phyloP scores from a whole-genome alignment of 2,329 filamentous ascomycete species.

The Corynespora cassiicola region DNA sequence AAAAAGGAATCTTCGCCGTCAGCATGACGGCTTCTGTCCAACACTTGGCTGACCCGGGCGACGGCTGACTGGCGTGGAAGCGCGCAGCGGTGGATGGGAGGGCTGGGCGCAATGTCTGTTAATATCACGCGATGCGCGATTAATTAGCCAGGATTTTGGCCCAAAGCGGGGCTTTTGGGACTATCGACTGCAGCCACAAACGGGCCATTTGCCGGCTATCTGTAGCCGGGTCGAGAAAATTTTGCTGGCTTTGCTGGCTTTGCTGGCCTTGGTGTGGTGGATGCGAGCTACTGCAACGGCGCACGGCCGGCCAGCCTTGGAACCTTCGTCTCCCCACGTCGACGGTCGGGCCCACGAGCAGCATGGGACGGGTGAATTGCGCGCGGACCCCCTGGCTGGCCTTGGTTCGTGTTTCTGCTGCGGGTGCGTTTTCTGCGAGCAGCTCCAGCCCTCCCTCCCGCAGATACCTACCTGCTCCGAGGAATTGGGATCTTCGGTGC shows the following conservation, averaged over 20 bases:
- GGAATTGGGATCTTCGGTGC: conserved; percentile 15
- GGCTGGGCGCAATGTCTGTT: conserved; percentile 19
- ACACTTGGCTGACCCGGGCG: conserved; percentile 8
- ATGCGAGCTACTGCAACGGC: too few species aligned
- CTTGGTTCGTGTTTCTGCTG: too few species aligned
- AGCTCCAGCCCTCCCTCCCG: conserved; percentile 16
- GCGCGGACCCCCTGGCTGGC: conserved; percentile 19
- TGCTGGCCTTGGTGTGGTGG: too few species aligned
- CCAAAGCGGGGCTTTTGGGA: conserved; percentile 37
- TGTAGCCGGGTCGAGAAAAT: conserved; percentile 23
- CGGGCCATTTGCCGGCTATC: conserved; percentile 37
- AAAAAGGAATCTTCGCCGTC: conserved; percentile 5
- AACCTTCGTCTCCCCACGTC: neutral
- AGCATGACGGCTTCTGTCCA: conserved; percentile 5
- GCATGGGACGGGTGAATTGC: conserved; percentile 25
- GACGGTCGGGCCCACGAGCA: conserved; percentile 7
- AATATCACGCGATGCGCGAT: conserved; percentile 20
- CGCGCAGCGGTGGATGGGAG: conserved; percentile 5
- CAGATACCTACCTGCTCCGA: too few species aligned
- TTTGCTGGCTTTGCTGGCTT: conserved; percentile 30
- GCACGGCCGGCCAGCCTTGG: conserved; percentile 24
- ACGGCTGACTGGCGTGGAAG: conserved; percentile 10
- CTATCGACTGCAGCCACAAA: conserved; percentile 21
- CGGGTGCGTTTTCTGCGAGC: neutral
- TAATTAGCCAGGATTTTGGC: conserved; percentile 42